Evolutionary conservation across 768 basidiomycete species (phyloP).

Genomic region (Hypholoma fasciculare): DNA sequence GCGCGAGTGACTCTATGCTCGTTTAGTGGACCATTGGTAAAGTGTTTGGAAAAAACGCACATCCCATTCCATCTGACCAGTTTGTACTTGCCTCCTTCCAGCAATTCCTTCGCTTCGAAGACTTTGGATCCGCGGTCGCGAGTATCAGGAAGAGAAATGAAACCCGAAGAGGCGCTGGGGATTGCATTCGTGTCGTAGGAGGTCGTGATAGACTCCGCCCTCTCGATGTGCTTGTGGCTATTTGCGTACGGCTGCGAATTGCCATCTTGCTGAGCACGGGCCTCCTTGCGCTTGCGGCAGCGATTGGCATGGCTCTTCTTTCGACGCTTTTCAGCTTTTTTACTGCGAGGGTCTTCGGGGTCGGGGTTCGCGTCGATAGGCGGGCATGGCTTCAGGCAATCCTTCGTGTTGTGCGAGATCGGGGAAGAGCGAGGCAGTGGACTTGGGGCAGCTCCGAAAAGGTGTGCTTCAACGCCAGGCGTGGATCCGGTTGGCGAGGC

Average conservation of each 20-base stretch:
- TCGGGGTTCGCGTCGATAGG: neutral
- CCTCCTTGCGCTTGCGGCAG: neutral
- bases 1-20: neutral
- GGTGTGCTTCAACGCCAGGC: neutral
- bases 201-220: neutral
- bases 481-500: too few relatives aligned
- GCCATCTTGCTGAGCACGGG: neutral
- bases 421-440: too few relatives aligned
- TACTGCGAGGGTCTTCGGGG: too few relatives aligned
- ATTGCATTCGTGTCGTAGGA: neutral
- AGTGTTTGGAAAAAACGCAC: neutral
- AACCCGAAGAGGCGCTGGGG: neutral
- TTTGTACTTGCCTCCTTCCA: neutral
- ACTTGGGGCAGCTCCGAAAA: too few relatives aligned
- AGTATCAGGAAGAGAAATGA: neutral
- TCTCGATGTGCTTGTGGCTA: neutral
- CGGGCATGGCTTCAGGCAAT: neutral
- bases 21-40: too few relatives aligned
- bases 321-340: neutral
- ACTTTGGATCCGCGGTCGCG: neutral
- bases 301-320: neutral
- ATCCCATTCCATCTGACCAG: constrained; percentile 4
- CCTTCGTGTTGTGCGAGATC: too few relatives aligned
- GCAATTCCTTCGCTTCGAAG: neutral
- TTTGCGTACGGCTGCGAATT: too few relatives aligned